These are phyloP conservation scores for Trametes villosa DNA, from an alignment of 768 basidiomycete species.

Conservation along the genomic window DNA sequence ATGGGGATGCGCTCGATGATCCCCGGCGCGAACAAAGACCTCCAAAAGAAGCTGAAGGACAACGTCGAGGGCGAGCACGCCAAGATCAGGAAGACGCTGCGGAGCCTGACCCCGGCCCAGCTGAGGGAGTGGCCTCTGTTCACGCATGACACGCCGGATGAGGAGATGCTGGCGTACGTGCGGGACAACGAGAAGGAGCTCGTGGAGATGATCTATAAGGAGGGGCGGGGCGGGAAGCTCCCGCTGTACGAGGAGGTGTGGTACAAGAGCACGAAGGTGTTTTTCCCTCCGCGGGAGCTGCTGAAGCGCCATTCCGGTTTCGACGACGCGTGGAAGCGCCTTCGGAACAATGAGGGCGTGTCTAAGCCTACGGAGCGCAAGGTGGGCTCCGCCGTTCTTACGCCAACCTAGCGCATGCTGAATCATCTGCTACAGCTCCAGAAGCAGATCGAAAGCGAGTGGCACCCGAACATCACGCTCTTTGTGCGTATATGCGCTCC, in stretches of 20 bases:
- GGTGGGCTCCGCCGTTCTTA: not conserved
- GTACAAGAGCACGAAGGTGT: constrained; percentile 29
- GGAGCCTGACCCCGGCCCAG: not conserved
- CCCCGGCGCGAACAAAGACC: not conserved
- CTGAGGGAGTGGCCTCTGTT: not conserved
- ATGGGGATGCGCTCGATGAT: not conserved
- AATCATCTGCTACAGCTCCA: not conserved
- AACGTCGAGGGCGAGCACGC: not conserved
- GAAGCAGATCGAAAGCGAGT: constrained; percentile 2
- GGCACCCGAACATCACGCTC: constrained; percentile 19
- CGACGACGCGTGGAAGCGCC: constrained; percentile 17
- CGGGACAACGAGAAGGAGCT: not conserved
- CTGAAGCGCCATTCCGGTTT: constrained; percentile 31
- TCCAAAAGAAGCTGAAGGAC: not conserved
- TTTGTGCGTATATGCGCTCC: constrained; percentile 8
- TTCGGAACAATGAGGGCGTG: not conserved
- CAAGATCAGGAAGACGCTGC: not conserved
- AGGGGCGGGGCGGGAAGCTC: not conserved
- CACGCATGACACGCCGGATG: not conserved
- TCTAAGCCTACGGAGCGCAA: not conserved
- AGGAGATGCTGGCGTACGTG: not conserved
- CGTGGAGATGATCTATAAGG: not conserved
- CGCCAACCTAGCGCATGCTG: not conserved
- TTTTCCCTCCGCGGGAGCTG: constrained; percentile 32
- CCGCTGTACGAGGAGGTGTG: constrained; percentile 27